Evolutionary conservation across 2,329 filamentous ascomycete species (phyloP), one percentile per base, ranked within the genome.

Genomic region (Tolypocladium album): DNA sequence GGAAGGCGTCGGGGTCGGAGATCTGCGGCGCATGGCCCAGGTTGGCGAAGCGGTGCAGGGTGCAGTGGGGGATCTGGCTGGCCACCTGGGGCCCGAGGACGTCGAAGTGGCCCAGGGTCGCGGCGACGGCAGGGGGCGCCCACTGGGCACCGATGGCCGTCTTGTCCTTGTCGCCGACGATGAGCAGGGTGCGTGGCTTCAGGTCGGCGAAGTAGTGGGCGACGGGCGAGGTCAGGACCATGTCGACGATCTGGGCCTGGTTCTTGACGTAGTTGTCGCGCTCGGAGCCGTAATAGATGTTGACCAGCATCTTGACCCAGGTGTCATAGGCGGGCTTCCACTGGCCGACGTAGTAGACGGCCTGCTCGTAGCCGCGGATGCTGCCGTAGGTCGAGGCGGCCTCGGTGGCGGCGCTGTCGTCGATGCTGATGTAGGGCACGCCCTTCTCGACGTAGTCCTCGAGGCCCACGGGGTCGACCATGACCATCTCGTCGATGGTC

Each of bases 91-190:
- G 75, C 0, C 80, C 81, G 13, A 84, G 68, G 4, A 79, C 67
- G 56, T 77, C 71, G 61, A 82, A 83, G 63, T 78, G 75, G 0
- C 81, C 81, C 17, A 84, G 65, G 63, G 69, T 70, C 7, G 69
- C 73, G 52, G 76, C 73, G 17, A 81, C 75, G 2, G 73, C 74
- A 0, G 74, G 71, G 0, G 76, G 72, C 13, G 76, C 73, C 80
- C 81, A 84, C 57, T 75, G 74, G 65, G 79, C 79, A 0, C 82
- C 81, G 56, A 84, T 79, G 20, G 80, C 82, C 3, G 82, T 83
- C 43, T 72, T 80, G 61, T 84, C 81, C 66, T 78, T 76, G 39
- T 76, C 75, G 1, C 81, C 81, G 56, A 82, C 73, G 57, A 83
- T 67, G 58, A 84, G 67, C 27, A 82, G 68, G 1, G 79, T 81